Conservation (phyloP, 257 asterid species). For the Scutellaria galericulata region DNA sequence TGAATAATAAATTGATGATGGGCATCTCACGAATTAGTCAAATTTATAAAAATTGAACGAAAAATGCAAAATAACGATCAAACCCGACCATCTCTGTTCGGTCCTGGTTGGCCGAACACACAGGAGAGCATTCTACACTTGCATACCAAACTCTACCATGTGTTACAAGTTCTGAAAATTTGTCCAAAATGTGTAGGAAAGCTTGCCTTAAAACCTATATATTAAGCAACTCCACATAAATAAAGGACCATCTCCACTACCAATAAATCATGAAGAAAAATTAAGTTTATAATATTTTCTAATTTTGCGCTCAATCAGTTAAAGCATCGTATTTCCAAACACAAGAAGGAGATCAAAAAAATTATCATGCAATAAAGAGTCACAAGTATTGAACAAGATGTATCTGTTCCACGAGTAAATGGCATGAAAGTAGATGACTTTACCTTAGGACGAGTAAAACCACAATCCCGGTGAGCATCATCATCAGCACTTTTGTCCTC, state of each 20-base stretch:
- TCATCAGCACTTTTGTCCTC: slow-evolving; percentile 44
- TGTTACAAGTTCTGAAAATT: not conserved
- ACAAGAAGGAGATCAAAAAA: slow-evolving; percentile 15
- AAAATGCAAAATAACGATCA: no score
- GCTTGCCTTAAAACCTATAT: not conserved
- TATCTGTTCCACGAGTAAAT: slow-evolving; percentile 13
- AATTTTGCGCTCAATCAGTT: slow-evolving; percentile 14
- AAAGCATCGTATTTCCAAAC: slow-evolving; percentile 3
- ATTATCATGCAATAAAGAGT: slow-evolving; percentile 2
- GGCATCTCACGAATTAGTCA: no score
- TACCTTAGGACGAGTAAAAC: slow-evolving; percentile 98
- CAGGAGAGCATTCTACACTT: not conserved
- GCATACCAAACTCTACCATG: not conserved
- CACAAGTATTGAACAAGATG: not conserved
- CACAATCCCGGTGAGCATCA: slow-evolving; percentile 76
- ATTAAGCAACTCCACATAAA: not conserved
- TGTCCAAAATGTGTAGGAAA: not conserved
- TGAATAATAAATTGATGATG: no score
- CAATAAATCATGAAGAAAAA: not conserved
- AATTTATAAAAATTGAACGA: no score
- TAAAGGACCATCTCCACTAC: not conserved
- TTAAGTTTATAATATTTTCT: not conserved
- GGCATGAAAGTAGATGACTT: slow-evolving; percentile 2
- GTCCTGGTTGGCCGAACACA: no score
- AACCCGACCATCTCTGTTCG: no score